Base-by-base conservation (phyloP, 768 basidiomycete species). In the Tulasnella sp. region DNA sequence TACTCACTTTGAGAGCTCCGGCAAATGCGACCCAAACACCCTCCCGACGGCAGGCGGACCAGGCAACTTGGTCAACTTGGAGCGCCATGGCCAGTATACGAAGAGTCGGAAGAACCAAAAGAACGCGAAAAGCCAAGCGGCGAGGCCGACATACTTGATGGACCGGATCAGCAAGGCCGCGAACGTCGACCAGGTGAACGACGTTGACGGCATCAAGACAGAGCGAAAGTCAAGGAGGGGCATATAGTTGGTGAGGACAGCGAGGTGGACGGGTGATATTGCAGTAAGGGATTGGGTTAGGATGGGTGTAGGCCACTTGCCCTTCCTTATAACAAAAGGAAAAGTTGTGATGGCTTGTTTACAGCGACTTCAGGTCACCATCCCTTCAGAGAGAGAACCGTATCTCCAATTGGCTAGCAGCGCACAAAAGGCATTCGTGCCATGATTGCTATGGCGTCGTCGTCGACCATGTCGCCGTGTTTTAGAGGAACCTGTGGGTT, bases 81-180 rank as follows among this genome's bases (percentile, higher is more conserved):
- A 57, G 42, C 46, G 45, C 43, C 31, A 57, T 19, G 55, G 55
- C 55, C 55, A 57, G 12, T 35, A 57, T 19, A 57, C 55, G n/a
- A 57, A 46, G 5, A 57, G 42, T 35, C 46, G 42, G 42, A 57
- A 57, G 29, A 57, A 40, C 52, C 52, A 54, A 23, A 40, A 37
- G 12, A 25, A 36, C 21, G 39, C 35, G 36, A 54, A 54, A 25
- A 41, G 25, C 52, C 52, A 54, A 14, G 52, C 39, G 19, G 37
- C 52, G 23, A 29, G n/a, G 52, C 15, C 37, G 34, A 40, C 14
- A 12, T 23, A 14, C 21, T 54, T 54, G 6, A 39, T 54, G 8
- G 36, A 36, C 6, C 37, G 27, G 34, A 17, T 27, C 9, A 54
- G 1, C 37, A 54, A 29, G 36, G 52, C 27, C 19, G 21, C 34